A percentile compares a stretch with the other conserved stretches of the same genome.
Conservation (phyloP, 192 early-diverging fungal genomes). For the Chytriomyces sp. region DNA sequence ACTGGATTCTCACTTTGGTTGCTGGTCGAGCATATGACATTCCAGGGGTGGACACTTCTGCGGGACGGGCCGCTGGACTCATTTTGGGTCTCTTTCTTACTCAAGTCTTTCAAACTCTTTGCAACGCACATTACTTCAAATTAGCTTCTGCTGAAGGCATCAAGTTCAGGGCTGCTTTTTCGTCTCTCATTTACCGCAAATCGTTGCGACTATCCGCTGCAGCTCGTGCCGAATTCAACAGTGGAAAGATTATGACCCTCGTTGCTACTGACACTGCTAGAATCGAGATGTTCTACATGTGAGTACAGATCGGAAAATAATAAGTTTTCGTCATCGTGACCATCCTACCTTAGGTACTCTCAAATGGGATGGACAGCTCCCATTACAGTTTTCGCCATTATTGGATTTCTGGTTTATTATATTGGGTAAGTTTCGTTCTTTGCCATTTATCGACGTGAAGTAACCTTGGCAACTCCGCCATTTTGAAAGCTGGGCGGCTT, state of each 20-base stretch:
- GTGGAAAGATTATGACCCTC: conserved; percentile 65
- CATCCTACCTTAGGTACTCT: too few species aligned
- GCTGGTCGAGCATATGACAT: conserved; percentile 2
- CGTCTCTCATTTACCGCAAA: conserved; percentile 63
- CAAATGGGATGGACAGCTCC: conserved; percentile 51
- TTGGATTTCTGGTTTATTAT: conserved; percentile 42
- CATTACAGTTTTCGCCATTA: conserved; percentile 42
- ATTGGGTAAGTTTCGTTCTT: conserved; percentile 32
- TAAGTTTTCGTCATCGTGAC: too few species aligned
- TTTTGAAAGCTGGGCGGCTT: conserved; percentile 25
- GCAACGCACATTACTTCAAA: conserved; percentile 46
- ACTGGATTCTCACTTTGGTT: conserved; percentile 42
- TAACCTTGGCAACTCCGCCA: background rate
- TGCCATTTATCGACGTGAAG: conserved; percentile 9
- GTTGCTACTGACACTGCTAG: conserved; percentile 44
- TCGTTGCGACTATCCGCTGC: conserved; percentile 52
- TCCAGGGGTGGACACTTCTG: background rate
- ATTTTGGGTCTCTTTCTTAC: conserved; percentile 14
- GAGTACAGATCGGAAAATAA: too few species aligned
- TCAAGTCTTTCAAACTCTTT: conserved; percentile 32
- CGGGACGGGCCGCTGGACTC: conserved; percentile 5
- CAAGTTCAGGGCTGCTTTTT: conserved; percentile 50
- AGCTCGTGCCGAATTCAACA: conserved; percentile 58
- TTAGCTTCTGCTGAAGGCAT: conserved; percentile 38
- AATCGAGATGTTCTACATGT: conserved; percentile 32